Evolutionary conservation across 768 basidiomycete genomes (phyloP).

Genomic region (Dentipellis sp.): DNA sequence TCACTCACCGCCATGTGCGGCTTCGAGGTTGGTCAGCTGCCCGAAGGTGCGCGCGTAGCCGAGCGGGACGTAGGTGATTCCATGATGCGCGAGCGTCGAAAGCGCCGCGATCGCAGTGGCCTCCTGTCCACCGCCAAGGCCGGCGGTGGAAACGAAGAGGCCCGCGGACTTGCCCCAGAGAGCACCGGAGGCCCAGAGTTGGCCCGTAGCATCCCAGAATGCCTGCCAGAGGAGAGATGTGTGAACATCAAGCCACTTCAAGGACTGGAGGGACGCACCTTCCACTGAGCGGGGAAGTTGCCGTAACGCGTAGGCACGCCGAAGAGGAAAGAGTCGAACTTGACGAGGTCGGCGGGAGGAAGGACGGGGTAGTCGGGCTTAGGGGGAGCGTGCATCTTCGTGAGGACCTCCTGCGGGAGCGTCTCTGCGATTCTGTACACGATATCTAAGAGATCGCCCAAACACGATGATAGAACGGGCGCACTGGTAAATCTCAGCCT

Average conservation of each 20-base stretch:
- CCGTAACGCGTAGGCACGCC: slow-evolving; percentile 81
- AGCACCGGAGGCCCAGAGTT: slow-evolving; percentile 48
- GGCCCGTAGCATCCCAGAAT: slow-evolving; percentile 73
- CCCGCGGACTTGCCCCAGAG: slow-evolving; percentile 71
- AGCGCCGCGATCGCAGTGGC: slow-evolving; percentile 41
- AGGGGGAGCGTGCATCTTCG: slow-evolving; percentile 59
- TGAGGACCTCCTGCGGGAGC: slow-evolving; percentile 56
- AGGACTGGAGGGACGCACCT: slow-evolving; percentile 30
- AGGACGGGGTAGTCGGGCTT: slow-evolving; percentile 69
- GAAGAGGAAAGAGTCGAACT: slow-evolving; percentile 66
- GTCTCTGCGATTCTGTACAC: slow-evolving; percentile 67
- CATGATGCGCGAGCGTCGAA: slow-evolving; percentile 62
- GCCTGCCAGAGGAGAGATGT: slow-evolving; percentile 25
- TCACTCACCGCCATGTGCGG: slow-evolving; percentile 50
- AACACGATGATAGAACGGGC: slow-evolving; percentile 8
- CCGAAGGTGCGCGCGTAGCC: slow-evolving; percentile 49
- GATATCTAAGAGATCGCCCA: neutral
- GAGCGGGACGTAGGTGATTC: slow-evolving; percentile 62
- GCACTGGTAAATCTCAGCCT: slow-evolving; percentile 37
- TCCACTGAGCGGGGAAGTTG: slow-evolving; percentile 72
- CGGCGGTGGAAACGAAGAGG: slow-evolving; percentile 63
- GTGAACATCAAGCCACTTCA: neutral
- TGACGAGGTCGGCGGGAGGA: slow-evolving; percentile 38
- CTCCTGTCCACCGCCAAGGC: slow-evolving; percentile 80
- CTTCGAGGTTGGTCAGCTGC: slow-evolving; percentile 31